Evolutionary conservation across 2,329 filamentous ascomycete species (phyloP).

Genomic region (Penicillium sp.): DNA sequence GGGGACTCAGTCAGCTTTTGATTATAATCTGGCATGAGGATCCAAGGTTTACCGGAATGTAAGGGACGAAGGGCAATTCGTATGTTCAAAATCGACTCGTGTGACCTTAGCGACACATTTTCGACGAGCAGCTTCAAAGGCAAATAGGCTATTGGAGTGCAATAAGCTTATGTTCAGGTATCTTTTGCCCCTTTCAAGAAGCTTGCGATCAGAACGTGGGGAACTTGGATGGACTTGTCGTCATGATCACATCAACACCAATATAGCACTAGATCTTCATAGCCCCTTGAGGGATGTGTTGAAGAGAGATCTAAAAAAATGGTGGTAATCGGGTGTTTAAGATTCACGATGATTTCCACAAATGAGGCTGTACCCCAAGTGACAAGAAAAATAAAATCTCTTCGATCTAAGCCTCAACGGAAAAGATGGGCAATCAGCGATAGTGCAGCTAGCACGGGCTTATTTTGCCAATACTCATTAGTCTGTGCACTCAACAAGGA

Average conservation of each 20-base stretch:
- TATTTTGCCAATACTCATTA: slow-evolving; percentile 2
- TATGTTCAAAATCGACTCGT: background rate
- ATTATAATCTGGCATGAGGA: background rate
- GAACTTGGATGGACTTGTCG: background rate
- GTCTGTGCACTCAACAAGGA: background rate
- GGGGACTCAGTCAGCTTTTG: slow-evolving; percentile 7
- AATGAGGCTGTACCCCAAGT: background rate
- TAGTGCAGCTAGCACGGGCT: slow-evolving; percentile 4
- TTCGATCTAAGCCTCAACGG: slow-evolving; percentile 6
- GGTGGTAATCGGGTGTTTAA: background rate
- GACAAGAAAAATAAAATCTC: background rate
- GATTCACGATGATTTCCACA: background rate
- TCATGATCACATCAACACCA: background rate
- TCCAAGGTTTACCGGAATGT: slow-evolving; percentile 5
- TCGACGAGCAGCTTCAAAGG: background rate
- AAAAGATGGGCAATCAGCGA: slow-evolving; percentile 1
- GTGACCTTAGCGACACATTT: background rate
- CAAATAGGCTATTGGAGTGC: background rate
- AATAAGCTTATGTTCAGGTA: background rate
- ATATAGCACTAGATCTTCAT: background rate
- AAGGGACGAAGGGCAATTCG: slow-evolving; percentile 2
- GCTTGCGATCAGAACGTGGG: background rate
- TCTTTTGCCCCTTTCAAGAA: background rate
- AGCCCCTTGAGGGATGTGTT: background rate
- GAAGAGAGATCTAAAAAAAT: background rate